Evolutionary conservation across 164 flowering plant species (phyloP), one percentile per base, ranked within the genome.

Genomic region (Magnolia officinalis): DNA sequence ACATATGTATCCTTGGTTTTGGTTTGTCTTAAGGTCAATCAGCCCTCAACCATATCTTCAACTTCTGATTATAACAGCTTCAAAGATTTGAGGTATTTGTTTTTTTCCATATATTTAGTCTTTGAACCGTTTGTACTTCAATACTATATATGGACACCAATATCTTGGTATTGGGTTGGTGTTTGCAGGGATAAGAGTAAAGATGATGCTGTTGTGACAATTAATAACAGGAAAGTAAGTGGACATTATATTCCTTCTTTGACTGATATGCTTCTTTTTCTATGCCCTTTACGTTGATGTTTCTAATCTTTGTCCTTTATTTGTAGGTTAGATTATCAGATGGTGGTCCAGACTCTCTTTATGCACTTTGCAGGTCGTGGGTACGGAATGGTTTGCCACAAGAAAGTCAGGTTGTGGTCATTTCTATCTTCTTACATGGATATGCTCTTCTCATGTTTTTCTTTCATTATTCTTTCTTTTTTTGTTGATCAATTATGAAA

Each of bases 361-460:
- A 95, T 84, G 82, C 92, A 45, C 94, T 90, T 74, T 92, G 97
- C 79, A 84, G 98, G 37, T 95, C 98, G 73, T 95, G 97, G 98
- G 83, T 91, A 77, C 88, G 84, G 83, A 92, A 95, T 85, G 95
- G 97, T 21, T 72, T 76, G 76, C 83, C 86, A 74, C 91, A 90
- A 85, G 94, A 90, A 81, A 83, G 31, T 59, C 96, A 90, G 95
- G 97, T 92, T 74, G 45, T 80, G 85, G 13, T 77, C 45, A 11
- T 74, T 14, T 67, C 63, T 45, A 11, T 55, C 11, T 37, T 37
- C 45, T 37, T 4, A 37, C 6, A 5, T 37, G 45, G 45, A 37
- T 37, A 37, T 37, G 45, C 0, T 37, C 45, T 37, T 37, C 45
- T 37, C 45, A 37, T 37, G 45, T 37, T 37, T 37, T 37, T 4